These are phyloP conservation scores for Neocucurbitaria cava DNA, from an alignment of 2,329 filamentous ascomycete species.

Conservation along the genomic window DNA sequence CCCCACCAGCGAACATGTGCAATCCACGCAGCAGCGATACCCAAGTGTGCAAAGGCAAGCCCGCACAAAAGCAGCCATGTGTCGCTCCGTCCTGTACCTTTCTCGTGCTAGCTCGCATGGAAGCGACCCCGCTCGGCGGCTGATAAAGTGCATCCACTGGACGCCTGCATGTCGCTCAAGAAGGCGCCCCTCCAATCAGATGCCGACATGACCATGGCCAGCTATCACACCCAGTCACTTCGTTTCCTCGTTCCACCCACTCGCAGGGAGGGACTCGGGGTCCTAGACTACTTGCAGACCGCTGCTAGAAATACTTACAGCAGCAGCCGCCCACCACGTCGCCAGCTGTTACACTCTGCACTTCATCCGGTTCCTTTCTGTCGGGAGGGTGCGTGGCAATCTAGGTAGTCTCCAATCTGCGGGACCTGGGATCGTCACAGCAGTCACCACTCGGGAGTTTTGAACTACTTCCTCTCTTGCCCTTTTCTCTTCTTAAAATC, in stretches of 20 bases:
- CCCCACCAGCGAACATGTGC: neutral
- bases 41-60: slow-evolving; percentile 2
- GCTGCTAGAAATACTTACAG: slow-evolving; percentile 26
- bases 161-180: slow-evolving; percentile 31
- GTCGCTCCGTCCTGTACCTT: slow-evolving; percentile 6
- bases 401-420: slow-evolving; percentile 12
- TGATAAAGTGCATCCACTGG: slow-evolving; percentile 40
- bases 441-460: slow-evolving; percentile 10
- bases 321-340: slow-evolving; percentile 31
- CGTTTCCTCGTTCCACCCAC: slow-evolving; percentile 27
- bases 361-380: slow-evolving; percentile 30
- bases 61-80: slow-evolving; percentile 8
- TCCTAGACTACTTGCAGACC: slow-evolving; percentile 26
- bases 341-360: slow-evolving; percentile 32
- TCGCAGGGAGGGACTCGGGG: slow-evolving; percentile 6
- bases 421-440: slow-evolving; percentile 24
- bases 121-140: slow-evolving; percentile 42
- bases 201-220: slow-evolving; percentile 13
- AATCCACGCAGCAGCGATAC: slow-evolving; percentile 3
- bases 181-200: slow-evolving; percentile 43
- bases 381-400: slow-evolving; percentile 25
- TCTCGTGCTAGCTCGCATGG: slow-evolving; percentile 15
- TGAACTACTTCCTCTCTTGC: slow-evolving; percentile 10
- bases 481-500: slow-evolving; percentile 19
- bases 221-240: slow-evolving; percentile 32